Conservation (phyloP, 2,329 filamentous ascomycete genomes). For the Colletotrichum plurivorum region DNA sequence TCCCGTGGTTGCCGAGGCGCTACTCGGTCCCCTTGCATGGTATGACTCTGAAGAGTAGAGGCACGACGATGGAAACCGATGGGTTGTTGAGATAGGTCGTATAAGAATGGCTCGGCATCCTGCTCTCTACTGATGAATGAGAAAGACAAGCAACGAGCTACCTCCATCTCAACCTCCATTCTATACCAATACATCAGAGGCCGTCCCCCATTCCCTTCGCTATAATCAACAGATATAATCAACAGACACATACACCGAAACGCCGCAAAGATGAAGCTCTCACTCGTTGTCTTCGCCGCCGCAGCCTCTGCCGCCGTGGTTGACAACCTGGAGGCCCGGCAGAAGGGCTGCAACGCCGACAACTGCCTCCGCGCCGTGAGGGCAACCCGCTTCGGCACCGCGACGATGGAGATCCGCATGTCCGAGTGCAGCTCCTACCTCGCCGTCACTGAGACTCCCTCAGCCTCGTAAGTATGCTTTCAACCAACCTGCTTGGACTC, state of each 20-base stretch:
- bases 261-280: constrained; percentile 55
- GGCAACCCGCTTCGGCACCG: constrained; percentile 53
- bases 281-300: constrained; percentile 51
- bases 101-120: background rate
- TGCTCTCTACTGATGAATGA: background rate
- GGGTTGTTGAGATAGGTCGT: background rate
- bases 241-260: constrained; percentile 37
- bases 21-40: constrained; percentile 26
- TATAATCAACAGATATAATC: background rate
- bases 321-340: constrained; percentile 42
- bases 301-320: constrained; percentile 52
- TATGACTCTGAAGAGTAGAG: background rate
- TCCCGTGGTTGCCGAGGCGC: constrained; percentile 29
- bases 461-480: constrained; percentile 51
- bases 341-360: constrained; percentile 53
- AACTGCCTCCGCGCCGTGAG: constrained; percentile 63
- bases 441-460: constrained; percentile 54
- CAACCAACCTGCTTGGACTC: background rate
- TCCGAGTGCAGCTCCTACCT: constrained; percentile 58
- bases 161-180: constrained; percentile 7
- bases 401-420: constrained; percentile 49
- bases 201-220: background rate
- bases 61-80: background rate
- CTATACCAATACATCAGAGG: background rate
- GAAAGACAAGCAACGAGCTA: background rate